Percentiles rank a stretch among this genome's conserved stretches.
These are phyloP conservation scores for Syzygium aromaticum DNA, from an alignment of 345 rosid genomes.

Conservation along the genomic window DNA sequence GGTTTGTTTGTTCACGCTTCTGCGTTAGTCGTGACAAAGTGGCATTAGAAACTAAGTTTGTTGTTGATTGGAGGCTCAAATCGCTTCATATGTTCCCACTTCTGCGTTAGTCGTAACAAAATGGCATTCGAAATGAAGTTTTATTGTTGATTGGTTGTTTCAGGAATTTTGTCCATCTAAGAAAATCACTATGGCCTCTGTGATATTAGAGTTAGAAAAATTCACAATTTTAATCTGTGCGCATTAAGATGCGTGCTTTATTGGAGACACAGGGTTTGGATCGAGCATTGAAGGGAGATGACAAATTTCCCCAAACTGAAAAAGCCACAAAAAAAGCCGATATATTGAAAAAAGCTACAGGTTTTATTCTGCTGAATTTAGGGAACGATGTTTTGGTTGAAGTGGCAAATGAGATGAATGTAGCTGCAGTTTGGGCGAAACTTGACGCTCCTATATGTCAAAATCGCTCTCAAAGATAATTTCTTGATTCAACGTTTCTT, in stretches of 20 bases:
- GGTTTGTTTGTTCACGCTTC: neutral
- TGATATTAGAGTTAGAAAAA: accelerated
- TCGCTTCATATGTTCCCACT: no score
- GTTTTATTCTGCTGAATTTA: neutral
- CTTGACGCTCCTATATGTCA: neutral
- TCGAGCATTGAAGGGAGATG: neutral
- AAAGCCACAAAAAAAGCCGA: neutral
- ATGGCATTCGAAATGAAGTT: no score
- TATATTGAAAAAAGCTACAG: no score
- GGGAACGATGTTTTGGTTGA: neutral
- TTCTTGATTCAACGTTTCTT: no score
- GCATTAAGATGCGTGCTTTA: accelerated
- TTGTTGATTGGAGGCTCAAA: neutral
- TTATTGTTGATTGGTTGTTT: neutral
- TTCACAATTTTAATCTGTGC: no score
- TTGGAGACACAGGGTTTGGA: neutral
- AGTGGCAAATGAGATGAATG: neutral
- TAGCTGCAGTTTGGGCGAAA: neutral
- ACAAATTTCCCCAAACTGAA: neutral
- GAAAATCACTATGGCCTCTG: neutral
- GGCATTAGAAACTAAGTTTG: neutral
- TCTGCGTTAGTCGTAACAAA: no score
- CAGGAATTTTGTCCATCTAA: neutral
- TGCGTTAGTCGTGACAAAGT: neutral
- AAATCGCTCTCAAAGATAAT: neutral